These are phyloP conservation scores for Pavlovales sp. DNA, from an alignment of 208 protist species.

Conservation along the genomic window DNA sequence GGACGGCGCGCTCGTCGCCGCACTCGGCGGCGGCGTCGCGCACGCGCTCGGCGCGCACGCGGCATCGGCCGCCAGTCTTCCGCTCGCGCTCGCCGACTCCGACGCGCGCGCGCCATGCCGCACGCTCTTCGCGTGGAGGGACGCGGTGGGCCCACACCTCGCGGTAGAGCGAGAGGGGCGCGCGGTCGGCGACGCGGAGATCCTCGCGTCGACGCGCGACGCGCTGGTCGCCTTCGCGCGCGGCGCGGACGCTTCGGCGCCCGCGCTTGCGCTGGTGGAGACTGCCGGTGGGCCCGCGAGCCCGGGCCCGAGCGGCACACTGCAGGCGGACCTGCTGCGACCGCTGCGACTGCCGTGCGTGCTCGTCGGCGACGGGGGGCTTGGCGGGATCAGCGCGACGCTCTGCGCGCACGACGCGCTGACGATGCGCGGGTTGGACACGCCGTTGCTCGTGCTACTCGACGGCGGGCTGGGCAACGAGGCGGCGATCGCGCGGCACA, in stretches of 20 bases:
- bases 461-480: conserved; percentile 37
- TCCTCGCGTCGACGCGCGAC: background rate
- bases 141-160: conserved; percentile 43
- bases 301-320: conserved; percentile 39
- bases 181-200: conserved; percentile 15
- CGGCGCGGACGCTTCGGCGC: background rate
- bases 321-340: conserved; percentile 58
- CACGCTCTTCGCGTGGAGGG: conserved; percentile 43
- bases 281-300: conserved; percentile 44
- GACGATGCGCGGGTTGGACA: background rate
- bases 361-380: conserved; percentile 56
- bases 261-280: conserved; percentile 30
- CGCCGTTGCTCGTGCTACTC: conserved; percentile 10
- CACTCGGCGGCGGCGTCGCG: background rate
- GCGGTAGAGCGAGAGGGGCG: conserved; percentile 43
- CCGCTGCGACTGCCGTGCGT: conserved; percentile 52
- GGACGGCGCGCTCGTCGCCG: conserved; percentile 39
- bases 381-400: conserved; percentile 61
- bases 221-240: background rate
- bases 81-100: background rate
- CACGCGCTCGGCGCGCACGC: conserved; percentile 11
- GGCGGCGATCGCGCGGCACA: background rate
- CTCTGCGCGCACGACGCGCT: conserved; percentile 5
- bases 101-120: background rate
- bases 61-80: background rate